These are phyloP conservation scores for Dunaliella sp. DNA, from an alignment of 139 green algal species.

Conservation along the genomic window DNA sequence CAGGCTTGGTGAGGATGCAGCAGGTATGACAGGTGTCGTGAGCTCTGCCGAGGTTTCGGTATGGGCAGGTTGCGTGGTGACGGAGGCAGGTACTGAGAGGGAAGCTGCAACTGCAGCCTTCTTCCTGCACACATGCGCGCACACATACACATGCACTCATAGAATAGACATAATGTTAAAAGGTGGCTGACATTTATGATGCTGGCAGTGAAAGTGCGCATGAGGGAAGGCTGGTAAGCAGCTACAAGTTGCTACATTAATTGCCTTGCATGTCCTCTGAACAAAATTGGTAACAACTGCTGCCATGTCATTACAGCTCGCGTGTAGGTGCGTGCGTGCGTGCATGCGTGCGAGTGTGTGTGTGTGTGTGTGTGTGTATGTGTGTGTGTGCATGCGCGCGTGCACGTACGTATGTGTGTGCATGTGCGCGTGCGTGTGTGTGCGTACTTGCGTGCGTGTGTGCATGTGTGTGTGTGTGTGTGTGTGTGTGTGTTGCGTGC, in stretches of 20 bases:
- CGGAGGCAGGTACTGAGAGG: neutral
- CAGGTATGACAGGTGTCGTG: neutral
- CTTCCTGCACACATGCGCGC: neutral
- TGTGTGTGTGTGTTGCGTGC: neutral
- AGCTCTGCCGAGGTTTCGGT: neutral
- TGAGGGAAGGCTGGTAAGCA: neutral
- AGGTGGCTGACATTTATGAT: no score
- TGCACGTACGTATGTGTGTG: neutral
- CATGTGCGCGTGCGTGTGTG: neutral
- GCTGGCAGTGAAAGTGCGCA: neutral
- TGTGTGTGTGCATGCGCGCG: neutral
- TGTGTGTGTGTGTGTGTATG: neutral
- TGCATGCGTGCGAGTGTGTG: neutral
- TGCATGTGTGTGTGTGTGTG: neutral
- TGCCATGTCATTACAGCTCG: neutral
- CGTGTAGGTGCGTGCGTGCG: slow-evolving; percentile 6
- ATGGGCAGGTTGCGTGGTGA: neutral
- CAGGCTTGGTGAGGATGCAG: neutral
- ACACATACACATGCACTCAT: neutral
- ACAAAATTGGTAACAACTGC: no score
- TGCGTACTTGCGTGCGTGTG: neutral
- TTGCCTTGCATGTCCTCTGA: no score
- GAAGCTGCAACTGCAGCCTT: neutral
- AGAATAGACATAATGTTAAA: no score
- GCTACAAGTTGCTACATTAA: no score